Conservation (phyloP, 2,329 filamentous ascomycete species). For the Colletotrichum tropicale region DNA sequence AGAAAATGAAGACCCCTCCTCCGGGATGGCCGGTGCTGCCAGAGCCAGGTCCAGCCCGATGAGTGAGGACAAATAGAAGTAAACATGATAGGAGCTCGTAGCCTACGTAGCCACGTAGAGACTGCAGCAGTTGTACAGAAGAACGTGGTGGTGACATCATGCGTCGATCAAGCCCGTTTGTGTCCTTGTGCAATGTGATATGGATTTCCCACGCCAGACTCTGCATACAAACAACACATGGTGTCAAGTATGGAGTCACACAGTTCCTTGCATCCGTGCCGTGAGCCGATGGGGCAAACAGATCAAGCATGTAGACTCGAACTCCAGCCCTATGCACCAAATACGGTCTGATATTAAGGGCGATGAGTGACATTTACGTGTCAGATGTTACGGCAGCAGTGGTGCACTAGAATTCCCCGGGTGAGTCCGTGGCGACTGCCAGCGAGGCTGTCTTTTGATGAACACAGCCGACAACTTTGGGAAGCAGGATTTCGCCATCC, state of each 20-base stretch:
- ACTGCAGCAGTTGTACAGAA: background rate
- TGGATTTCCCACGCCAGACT: background rate
- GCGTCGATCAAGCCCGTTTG: background rate
- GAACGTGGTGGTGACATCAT: background rate
- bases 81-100: background rate
- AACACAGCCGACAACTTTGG: background rate
- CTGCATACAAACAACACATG: background rate
- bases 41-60: background rate
- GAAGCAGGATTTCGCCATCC: background rate
- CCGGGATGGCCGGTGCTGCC: background rate
- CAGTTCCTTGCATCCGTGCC: background rate
- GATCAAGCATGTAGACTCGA: background rate
- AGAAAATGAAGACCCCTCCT: background rate
- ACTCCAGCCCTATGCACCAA: background rate
- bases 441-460: background rate
- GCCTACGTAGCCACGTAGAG: background rate
- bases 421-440: background rate
- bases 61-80: background rate
- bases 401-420: rapidly evolving
- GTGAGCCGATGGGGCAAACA: background rate
- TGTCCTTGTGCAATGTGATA: background rate
- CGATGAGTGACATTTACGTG: too few relatives aligned
- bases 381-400: background rate
- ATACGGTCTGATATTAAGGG: background rate
- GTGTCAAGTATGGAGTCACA: background rate